Conservation (phyloP, 2,329 filamentous ascomycete genomes). For the Colletotrichum sp. region DNA sequence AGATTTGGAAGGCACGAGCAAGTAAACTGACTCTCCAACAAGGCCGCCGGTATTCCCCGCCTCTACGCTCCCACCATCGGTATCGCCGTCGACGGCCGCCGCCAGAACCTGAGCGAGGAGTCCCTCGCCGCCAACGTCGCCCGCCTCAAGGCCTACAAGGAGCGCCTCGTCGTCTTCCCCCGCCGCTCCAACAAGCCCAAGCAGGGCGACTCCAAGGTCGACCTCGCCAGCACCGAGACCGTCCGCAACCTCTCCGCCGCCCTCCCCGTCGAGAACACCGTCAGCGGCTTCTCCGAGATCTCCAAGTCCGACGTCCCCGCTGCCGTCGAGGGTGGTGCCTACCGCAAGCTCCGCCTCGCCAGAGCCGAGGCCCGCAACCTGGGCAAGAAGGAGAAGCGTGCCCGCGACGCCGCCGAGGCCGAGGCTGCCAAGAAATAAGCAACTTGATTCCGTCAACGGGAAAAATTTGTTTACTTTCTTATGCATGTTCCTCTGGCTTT, state of each 20-base stretch:
- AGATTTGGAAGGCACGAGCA: not conserved
- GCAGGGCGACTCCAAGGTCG: constrained; percentile 90
- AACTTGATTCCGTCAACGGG: not conserved
- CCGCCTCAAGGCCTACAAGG: constrained; percentile 97
- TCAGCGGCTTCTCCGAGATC: constrained; percentile 73
- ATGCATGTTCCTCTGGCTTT: constrained; percentile 1
- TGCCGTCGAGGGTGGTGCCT: constrained; percentile 81
- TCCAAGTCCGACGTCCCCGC: constrained; percentile 82
- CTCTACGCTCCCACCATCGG: constrained; percentile 95
- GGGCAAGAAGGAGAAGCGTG: constrained; percentile 92
- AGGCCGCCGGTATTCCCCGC: constrained; percentile 93
- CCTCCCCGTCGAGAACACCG: constrained; percentile 76
- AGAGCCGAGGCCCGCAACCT: constrained; percentile 82
- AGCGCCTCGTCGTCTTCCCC: constrained; percentile 96
- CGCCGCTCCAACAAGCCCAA: constrained; percentile 93
- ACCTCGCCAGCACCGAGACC: constrained; percentile 70
- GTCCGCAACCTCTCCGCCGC: constrained; percentile 59
- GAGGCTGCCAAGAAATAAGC: constrained; percentile 86
- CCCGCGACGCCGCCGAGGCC: constrained; percentile 84
- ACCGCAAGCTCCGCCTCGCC: constrained; percentile 82
- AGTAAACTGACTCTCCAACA: constrained; percentile 38
- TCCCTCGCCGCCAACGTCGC: constrained; percentile 92
- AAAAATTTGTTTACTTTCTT: constrained; percentile 1
- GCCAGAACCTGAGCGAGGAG: constrained; percentile 97
- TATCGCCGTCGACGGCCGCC: constrained; percentile 95